Conservation (phyloP, 441 rosid genomes). For the Pelargonium citronellum region DNA sequence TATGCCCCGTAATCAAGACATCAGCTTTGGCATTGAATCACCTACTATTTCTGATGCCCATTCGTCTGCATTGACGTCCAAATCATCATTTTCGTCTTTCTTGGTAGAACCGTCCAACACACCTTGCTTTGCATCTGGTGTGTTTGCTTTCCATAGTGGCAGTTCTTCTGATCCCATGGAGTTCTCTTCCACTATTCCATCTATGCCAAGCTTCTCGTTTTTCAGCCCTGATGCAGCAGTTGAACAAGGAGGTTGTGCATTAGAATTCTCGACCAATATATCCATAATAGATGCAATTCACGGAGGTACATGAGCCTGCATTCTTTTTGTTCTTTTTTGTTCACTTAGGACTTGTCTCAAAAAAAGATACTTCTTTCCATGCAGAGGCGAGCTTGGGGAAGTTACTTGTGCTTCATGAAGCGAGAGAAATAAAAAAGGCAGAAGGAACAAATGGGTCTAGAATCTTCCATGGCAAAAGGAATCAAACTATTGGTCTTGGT, state of each 20-base stretch:
- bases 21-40: constrained; percentile 54
- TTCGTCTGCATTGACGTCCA: constrained; percentile 38
- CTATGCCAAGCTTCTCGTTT: constrained; percentile 61
- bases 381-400: constrained; percentile 29
- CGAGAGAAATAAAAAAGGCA: constrained; percentile 28
- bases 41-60: constrained; percentile 27
- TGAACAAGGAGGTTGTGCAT: constrained; percentile 20
- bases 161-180: constrained; percentile 31
- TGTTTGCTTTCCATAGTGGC: constrained; percentile 36
- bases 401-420: constrained; percentile 26
- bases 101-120: constrained; percentile 33
- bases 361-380: neutral
- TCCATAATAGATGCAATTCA: constrained; percentile 16
- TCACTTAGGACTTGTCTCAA: constrained; percentile 6
- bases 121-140: constrained; percentile 30
- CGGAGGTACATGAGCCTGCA: constrained; percentile 33
- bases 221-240: constrained; percentile 33
- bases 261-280: constrained; percentile 22
- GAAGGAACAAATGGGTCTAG: constrained; percentile 34
- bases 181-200: constrained; percentile 33
- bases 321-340: constrained; percentile 1
- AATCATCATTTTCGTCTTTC: constrained; percentile 46
- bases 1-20: constrained; percentile 45
- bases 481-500: constrained; percentile 55
- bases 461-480: constrained; percentile 45